Percentiles rank a stretch among this genome's conserved stretches.
Conservation (phyloP, 495 filamentous ascomycete species). For the Penicillium turbatum region DNA sequence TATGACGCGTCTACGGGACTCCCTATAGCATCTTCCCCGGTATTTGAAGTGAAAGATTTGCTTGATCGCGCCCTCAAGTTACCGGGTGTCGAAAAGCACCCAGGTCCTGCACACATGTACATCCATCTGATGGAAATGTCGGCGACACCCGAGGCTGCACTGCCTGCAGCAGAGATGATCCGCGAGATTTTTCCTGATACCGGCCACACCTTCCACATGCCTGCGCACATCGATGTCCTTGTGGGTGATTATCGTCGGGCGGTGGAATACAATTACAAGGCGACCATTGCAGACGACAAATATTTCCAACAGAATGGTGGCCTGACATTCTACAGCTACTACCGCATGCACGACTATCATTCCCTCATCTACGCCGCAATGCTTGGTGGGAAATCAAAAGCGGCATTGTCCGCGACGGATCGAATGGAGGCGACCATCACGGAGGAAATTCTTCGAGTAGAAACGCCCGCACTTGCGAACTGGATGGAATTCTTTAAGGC, state of each 20-base stretch:
- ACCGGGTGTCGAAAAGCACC: conserved; percentile 40
- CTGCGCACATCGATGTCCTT: conserved; percentile 59
- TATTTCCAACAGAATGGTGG: conserved; percentile 46
- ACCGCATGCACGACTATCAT: conserved; percentile 58
- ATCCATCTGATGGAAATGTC: conserved; percentile 70
- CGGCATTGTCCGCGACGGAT: conserved; percentile 47
- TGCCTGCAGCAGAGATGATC: conserved; percentile 52
- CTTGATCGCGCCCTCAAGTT: conserved; percentile 47
- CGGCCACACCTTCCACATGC: conserved; percentile 65
- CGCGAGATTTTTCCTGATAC: conserved; percentile 56
- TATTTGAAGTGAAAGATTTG: conserved; percentile 48
- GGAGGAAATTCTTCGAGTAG: conserved; percentile 49
- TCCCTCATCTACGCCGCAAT: conserved; percentile 63
- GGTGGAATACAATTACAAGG: conserved; percentile 52
- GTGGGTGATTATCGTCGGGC: conserved; percentile 58
- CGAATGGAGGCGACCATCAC: conserved; percentile 50
- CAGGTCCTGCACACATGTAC: conserved; percentile 59
- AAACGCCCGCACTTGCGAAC: conserved; percentile 60
- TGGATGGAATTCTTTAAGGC: conserved; percentile 62
- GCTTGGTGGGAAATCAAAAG: conserved; percentile 53
- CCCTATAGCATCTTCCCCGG: conserved; percentile 47
- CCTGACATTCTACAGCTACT: conserved; percentile 59
- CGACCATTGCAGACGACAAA: conserved; percentile 52
- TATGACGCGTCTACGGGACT: conserved; percentile 53
- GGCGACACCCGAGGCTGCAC: conserved; percentile 48